Base-by-base conservation (phyloP, 192 early-diverging fungal species). In the Coemansia sp. region DNA sequence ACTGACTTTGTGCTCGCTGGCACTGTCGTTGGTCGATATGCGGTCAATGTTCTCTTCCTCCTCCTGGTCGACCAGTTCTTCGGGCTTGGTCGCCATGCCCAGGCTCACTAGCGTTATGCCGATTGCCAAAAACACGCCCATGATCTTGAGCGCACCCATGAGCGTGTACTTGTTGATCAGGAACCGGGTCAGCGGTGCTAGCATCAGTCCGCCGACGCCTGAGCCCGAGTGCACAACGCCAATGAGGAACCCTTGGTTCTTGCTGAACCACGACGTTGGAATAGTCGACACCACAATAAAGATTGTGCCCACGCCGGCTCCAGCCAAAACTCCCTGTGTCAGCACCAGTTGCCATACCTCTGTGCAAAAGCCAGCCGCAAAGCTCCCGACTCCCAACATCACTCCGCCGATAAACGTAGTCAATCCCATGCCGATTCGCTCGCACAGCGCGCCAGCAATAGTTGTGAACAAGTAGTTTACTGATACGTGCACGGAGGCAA, bases 221-320 rank as follows among this genome's bases (percentile, higher is more conserved):
- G 78, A 81, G 22, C 78, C 78, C 16, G 78, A 71, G 59, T 81
- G 78, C 38, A 81, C 78, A 25, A 81, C 59, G 23, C 78, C 78
- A 7, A 81, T 81, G 51, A 81, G 66, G 26, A 81, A 75, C 2
- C 78, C 78, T 52, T 81, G 78, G 53, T 81, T 81, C 23, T 81
- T 81, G 62, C 65, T 75, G 41, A 81, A 81, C 78, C 78, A 81
- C 11, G 78, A 81, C 5, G 78, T 75, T 5, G 78, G 78, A 31
- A 81, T 81, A 0, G 78, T 81, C 10, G 78, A 81, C 7, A 81
- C 78, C 3, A 81, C 68, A 21, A 81, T 81, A 56, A 81, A 81
- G 7, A 81, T 58, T 9, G 78, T 81, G 54, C 78, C 78, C 22
- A 81, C 62, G 1, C 78, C 78, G 17, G 68, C 78, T 22, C 78